Conservation (phyloP, 1,139 yeast species). For the Entelexis sorbosivorans region DNA sequence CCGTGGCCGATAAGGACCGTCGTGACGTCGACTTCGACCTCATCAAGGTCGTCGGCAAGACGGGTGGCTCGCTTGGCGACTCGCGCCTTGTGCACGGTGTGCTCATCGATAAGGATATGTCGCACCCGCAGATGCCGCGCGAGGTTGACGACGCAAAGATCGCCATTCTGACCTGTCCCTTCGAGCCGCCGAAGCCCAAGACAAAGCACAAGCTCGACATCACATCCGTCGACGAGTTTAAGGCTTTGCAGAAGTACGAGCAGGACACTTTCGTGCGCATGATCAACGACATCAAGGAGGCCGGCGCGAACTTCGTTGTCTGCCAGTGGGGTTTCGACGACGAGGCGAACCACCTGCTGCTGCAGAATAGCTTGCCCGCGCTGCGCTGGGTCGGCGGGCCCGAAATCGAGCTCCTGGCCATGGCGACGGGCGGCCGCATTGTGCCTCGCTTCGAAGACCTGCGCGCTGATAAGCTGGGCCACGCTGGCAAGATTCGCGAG, state of each 20-base stretch:
- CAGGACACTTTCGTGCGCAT: conserved; percentile 81
- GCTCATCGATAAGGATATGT: conserved; percentile 86
- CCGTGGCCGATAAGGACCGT: conserved; percentile 85
- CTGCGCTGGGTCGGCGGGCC: conserved; percentile 99
- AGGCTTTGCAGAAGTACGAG: conserved; percentile 81
- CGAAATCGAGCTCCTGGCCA: conserved; percentile 88
- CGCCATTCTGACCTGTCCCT: conserved; percentile 94
- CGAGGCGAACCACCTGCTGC: conserved; percentile 88
- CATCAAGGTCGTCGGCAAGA: conserved; percentile 89
- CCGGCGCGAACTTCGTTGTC: conserved; percentile 93
- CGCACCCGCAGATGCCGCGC: conserved; percentile 97
- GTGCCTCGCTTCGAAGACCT: conserved; percentile 96
- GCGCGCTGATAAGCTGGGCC: conserved; percentile 68
- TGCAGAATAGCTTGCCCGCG: conserved; percentile 83
- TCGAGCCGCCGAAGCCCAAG: conserved; percentile 98
- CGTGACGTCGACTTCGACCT: conserved; percentile 94
- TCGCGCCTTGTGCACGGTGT: conserved; percentile 82
- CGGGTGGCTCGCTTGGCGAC: conserved; percentile 87
- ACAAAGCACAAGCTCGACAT: conserved; percentile 96
- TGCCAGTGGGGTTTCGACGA: conserved; percentile 99
- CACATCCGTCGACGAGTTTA: conserved; percentile 82
- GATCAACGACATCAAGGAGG: conserved; percentile 73
- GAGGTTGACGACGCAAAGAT: conserved; percentile 67
- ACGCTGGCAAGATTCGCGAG: conserved; percentile 76
- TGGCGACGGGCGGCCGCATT: conserved; percentile 93